phyloP scores from a whole-genome alignment of 225 moss, liverwort and hornwort genomes.

The Physcomitrellopsis africana region DNA sequence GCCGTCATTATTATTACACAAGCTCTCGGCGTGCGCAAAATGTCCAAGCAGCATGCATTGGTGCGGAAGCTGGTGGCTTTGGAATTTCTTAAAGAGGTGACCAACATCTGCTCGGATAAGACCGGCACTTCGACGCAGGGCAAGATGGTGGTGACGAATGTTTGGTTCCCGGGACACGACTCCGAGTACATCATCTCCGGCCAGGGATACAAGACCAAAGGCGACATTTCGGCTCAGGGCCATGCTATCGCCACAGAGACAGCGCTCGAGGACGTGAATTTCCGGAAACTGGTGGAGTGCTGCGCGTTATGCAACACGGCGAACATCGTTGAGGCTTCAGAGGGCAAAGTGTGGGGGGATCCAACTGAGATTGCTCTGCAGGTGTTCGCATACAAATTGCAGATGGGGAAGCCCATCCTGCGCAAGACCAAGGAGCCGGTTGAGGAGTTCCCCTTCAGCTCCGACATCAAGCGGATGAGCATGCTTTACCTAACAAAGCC shows the following conservation, averaged over 20 bases:
- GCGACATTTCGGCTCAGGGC: slow-evolving; percentile 15
- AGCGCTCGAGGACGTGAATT: slow-evolving; percentile 39
- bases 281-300: slow-evolving; percentile 54
- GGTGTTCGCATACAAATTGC: slow-evolving; percentile 50
- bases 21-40: no score
- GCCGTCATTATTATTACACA: no score
- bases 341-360: slow-evolving; percentile 60
- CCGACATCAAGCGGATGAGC: slow-evolving; percentile 54
- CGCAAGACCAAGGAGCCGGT: slow-evolving; percentile 41
- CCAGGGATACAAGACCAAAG: slow-evolving; percentile 40
- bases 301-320: slow-evolving; percentile 66
- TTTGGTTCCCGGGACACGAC: slow-evolving; percentile 44
- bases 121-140: slow-evolving; percentile 62
- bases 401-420: slow-evolving; percentile 45
- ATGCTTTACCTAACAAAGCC: slow-evolving; percentile 37
- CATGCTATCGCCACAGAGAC: slow-evolving; percentile 11
- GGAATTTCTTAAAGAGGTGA: slow-evolving; percentile 57
- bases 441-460: slow-evolving; percentile 48
- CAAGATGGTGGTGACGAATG: slow-evolving; percentile 58
- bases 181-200: slow-evolving; percentile 35
- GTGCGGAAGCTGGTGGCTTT: slow-evolving; percentile 60
- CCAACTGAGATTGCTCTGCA: slow-evolving; percentile 53
- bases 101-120: slow-evolving; percentile 63
- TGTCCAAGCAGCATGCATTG: slow-evolving; percentile 46
- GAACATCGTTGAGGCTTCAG: slow-evolving; percentile 54